phyloP scores from a whole-genome alignment of 306 rosid genomes.

The Cucurbita argyrosperma region DNA sequence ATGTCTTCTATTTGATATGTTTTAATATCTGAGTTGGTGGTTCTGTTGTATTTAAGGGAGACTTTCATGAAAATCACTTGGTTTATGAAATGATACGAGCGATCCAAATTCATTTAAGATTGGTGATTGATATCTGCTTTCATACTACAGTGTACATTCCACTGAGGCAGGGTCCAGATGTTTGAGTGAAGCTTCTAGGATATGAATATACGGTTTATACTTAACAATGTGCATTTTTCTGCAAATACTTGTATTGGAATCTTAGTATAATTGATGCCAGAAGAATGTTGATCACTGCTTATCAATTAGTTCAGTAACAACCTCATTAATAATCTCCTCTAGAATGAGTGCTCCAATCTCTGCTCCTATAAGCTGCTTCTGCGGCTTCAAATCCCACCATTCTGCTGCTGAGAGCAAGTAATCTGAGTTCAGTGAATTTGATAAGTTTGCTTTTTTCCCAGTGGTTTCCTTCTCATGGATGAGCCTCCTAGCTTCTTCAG shows the following conservation, averaged over 20 bases:
- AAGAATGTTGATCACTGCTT: background rate
- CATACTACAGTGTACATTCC: background rate
- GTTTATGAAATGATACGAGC: background rate
- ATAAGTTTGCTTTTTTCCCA: constrained; percentile 17
- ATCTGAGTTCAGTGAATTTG: constrained; percentile 23
- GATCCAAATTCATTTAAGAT: background rate
- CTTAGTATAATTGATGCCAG: background rate
- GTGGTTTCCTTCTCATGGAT: constrained; percentile 27
- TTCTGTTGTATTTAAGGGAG: background rate
- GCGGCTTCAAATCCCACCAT: constrained; percentile 33
- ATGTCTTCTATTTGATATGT: background rate
- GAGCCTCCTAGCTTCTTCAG: constrained; percentile 36
- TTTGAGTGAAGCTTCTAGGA: constrained; percentile 1
- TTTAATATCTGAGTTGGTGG: background rate
- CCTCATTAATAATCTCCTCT: constrained; percentile 28
- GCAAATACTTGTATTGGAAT: background rate
- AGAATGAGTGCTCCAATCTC: constrained; percentile 48
- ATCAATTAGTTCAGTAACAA: constrained; percentile 22
- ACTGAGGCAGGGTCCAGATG: background rate
- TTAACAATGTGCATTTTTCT: background rate
- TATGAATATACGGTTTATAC: background rate
- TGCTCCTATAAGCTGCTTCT: constrained; percentile 25
- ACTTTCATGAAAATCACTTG: background rate
- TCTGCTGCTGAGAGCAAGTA: constrained; percentile 22
- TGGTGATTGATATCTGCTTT: background rate